Conservation (phyloP, 1,284 basidiomycete genomes). For the Xerocomus tenax region DNA sequence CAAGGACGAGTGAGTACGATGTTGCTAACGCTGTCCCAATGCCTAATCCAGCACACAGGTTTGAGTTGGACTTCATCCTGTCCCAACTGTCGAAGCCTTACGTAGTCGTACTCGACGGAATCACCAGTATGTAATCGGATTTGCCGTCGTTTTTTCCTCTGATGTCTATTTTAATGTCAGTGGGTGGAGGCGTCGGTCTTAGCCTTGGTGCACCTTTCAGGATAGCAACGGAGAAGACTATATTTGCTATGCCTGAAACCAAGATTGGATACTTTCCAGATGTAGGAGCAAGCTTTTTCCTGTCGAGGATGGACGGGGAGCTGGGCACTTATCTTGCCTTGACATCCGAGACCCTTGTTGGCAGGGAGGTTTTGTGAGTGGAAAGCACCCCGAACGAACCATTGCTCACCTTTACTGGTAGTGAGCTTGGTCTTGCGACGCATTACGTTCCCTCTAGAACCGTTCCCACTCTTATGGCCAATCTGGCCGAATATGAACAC, state of each 20-base stretch:
- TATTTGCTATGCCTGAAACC: slow-evolving; percentile 96
- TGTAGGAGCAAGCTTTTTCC: slow-evolving; percentile 86
- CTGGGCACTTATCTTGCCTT: slow-evolving; percentile 91
- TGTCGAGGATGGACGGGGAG: slow-evolving; percentile 85
- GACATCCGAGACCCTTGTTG: slow-evolving; percentile 68
- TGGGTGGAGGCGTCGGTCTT: slow-evolving; percentile 95
- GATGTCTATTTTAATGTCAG: slow-evolving; percentile 36
- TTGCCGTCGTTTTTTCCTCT: slow-evolving; percentile 12
- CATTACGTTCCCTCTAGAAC: slow-evolving; percentile 78
- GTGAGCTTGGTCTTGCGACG: slow-evolving; percentile 84
- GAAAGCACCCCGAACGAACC: slow-evolving; percentile 9
- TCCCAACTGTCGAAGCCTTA: slow-evolving; percentile 80
- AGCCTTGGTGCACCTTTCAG: slow-evolving; percentile 84
- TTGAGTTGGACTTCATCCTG: slow-evolving; percentile 82
- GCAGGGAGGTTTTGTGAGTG: slow-evolving; percentile 77
- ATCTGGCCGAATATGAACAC: slow-evolving; percentile 53
- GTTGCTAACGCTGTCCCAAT: slow-evolving; percentile 2
- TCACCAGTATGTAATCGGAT: slow-evolving; percentile 62
- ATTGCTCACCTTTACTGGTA: slow-evolving; percentile 27
- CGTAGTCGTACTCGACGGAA: slow-evolving; percentile 83
- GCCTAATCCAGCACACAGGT: slow-evolving; percentile 41
- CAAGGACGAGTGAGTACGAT: slow-evolving; percentile 65
- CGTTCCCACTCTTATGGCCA: slow-evolving; percentile 59
- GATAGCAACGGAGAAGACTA: slow-evolving; percentile 88
- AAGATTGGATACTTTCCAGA: slow-evolving; percentile 87